phyloP scores from a whole-genome alignment of 2,329 filamentous ascomycete genomes.

The Madurella fahalii region DNA sequence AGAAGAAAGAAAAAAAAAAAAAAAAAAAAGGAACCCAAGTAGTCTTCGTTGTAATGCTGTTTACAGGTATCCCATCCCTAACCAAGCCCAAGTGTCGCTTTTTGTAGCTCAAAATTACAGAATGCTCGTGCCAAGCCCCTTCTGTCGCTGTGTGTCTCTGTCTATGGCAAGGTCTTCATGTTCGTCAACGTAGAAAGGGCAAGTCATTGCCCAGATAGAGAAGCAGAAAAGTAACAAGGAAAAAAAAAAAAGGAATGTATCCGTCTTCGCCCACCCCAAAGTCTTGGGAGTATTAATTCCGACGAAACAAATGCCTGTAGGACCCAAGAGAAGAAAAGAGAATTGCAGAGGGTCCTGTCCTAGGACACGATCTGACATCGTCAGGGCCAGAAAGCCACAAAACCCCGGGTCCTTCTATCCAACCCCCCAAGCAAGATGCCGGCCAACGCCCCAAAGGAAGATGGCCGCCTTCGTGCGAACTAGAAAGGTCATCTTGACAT shows the following conservation, averaged over 20 bases:
- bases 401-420: not conserved
- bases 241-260: slow-evolving; percentile 1
- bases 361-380: not conserved
- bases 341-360: not conserved
- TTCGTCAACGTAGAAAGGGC: slow-evolving; percentile 17
- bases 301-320: not conserved
- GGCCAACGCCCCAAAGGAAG: slow-evolving; percentile 12
- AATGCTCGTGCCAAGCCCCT: slow-evolving; percentile 21
- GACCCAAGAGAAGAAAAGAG: slow-evolving; percentile 11
- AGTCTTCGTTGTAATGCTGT: slow-evolving; percentile 20
- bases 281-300: slow-evolving; percentile 7
- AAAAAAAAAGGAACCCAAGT: slow-evolving; percentile 4
- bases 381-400: slow-evolving; percentile 22
- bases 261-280: not conserved
- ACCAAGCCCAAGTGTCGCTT: slow-evolving; percentile 17
- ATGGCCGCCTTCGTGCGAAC: slow-evolving; percentile 8
- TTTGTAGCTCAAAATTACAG: slow-evolving; percentile 25
- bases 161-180: slow-evolving; percentile 19
- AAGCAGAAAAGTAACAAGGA: not conserved
- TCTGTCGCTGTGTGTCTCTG: slow-evolving; percentile 16
- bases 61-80: slow-evolving; percentile 18
- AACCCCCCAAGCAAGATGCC: slow-evolving; percentile 4
- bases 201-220: not conserved
- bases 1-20: not conserved
- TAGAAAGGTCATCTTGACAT: slow-evolving; percentile 19